A percentile compares a stretch with the other conserved stretches of the same genome.
phyloP scores from a whole-genome alignment of 345 rosid species.

The Citrus medica region DNA sequence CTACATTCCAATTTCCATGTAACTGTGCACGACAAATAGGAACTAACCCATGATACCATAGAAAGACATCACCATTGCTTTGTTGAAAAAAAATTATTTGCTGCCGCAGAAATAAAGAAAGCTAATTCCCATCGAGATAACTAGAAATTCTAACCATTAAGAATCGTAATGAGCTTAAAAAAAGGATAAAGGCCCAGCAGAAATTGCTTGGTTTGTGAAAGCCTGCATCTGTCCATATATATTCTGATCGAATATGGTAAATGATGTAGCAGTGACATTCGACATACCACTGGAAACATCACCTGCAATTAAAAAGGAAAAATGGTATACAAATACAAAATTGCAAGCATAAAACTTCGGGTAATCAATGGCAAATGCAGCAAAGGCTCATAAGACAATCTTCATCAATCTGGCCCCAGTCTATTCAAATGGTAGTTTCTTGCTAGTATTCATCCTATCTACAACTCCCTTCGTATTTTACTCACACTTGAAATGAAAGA shows the following conservation, averaged over 20 bases:
- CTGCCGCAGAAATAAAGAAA: too few relatives aligned
- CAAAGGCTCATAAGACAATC: neutral
- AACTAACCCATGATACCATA: too few relatives aligned
- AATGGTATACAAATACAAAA: neutral
- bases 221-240: too few relatives aligned
- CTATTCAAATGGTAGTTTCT: neutral
- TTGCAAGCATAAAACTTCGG: neutral
- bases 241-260: neutral
- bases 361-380: neutral
- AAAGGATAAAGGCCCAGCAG: too few relatives aligned
- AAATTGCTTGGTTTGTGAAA: too few relatives aligned
- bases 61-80: neutral
- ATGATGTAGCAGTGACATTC: neutral
- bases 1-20: too few relatives aligned
- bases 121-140: too few relatives aligned
- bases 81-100: neutral
- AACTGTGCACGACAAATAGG: too few relatives aligned
- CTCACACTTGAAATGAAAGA: neutral
- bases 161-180: too few relatives aligned
- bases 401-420: neutral
- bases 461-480: neutral
- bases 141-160: too few relatives aligned
- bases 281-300: neutral
- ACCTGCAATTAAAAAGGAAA: neutral
- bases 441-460: neutral